A percentile compares a stretch with the other conserved stretches of the same genome.
Evolutionary conservation across 352 stramenopile genomes (phyloP).

Genomic region (Thalassiosira ordinaria): DNA sequence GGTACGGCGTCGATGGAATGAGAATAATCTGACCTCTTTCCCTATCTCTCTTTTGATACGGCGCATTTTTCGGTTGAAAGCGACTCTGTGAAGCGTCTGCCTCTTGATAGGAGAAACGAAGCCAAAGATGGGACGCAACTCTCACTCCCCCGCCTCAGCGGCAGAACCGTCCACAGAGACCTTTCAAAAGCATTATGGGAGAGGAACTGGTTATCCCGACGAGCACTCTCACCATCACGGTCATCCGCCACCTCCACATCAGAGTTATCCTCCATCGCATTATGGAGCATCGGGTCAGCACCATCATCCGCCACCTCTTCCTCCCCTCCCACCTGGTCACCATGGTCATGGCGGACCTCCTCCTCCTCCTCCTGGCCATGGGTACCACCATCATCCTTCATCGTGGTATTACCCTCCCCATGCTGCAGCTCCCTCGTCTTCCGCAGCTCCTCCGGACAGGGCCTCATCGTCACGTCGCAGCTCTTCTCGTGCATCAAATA

Average conservation of each 20-base stretch:
- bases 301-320: slow-evolving; percentile 3
- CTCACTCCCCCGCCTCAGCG: not conserved
- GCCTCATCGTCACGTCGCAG: slow-evolving; percentile 3
- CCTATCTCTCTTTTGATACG: too few relatives aligned
- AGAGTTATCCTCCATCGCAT: slow-evolving; percentile 20
- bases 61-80: too few relatives aligned
- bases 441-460: not conserved
- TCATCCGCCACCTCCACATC: slow-evolving; percentile 15
- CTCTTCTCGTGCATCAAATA: not conserved
- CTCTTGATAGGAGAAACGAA: too few relatives aligned
- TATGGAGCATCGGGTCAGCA: slow-evolving; percentile 11
- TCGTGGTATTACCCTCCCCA: slow-evolving; percentile 26
- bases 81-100: too few relatives aligned
- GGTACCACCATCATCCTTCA: slow-evolving; percentile 5
- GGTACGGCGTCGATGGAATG: too few relatives aligned
- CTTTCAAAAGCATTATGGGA: slow-evolving; percentile 39
- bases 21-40: too few relatives aligned
- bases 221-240: slow-evolving; percentile 14
- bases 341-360: not conserved
- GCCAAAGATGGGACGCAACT: slow-evolving; percentile 9
- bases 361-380: slow-evolving; percentile 13
- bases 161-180: slow-evolving; percentile 15
- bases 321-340: too few relatives aligned
- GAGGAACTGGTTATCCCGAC: slow-evolving; percentile 28
- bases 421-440: not conserved